Percentiles rank a stretch among this genome's conserved stretches.
Evolutionary conservation across 164 flowering plant genomes (phyloP).

Genomic region (Stephania yunnanensis): DNA sequence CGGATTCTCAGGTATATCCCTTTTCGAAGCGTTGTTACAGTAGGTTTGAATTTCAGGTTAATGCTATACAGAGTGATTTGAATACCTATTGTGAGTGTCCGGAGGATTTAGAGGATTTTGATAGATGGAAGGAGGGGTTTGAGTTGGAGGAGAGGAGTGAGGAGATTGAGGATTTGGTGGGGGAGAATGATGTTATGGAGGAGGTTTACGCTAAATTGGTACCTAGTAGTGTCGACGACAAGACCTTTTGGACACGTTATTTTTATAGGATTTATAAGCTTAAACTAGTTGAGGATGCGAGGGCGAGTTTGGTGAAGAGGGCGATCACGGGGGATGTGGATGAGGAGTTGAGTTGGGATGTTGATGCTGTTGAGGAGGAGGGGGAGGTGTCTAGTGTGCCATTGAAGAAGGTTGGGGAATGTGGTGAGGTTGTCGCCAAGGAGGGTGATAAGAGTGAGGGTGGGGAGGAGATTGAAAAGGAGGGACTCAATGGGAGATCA

Average conservation of each 20-base stretch:
- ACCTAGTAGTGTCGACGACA: slow-evolving; percentile 42
- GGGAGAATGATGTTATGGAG: slow-evolving; percentile 32
- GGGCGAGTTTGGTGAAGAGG: slow-evolving; percentile 62
- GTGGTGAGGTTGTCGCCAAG: slow-evolving; percentile 3
- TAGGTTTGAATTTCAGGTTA: slow-evolving; percentile 56
- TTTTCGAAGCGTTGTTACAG: slow-evolving; percentile 32
- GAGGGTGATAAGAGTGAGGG: neutral
- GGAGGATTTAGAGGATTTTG: slow-evolving; percentile 54
- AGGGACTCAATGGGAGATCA: neutral
- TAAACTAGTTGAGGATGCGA: slow-evolving; percentile 61
- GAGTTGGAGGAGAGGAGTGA: slow-evolving; percentile 42
- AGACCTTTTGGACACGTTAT: slow-evolving; percentile 69
- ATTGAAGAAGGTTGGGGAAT: neutral
- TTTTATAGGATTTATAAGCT: slow-evolving; percentile 59
- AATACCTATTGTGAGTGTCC: slow-evolving; percentile 52
- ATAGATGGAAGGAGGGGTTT: slow-evolving; percentile 60
- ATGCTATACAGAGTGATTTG: slow-evolving; percentile 42
- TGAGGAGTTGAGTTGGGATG: slow-evolving; percentile 87
- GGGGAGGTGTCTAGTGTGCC: neutral
- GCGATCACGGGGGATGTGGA: slow-evolving; percentile 66
- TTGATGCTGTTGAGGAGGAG: slow-evolving; percentile 51
- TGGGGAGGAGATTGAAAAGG: neutral
- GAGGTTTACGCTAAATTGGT: slow-evolving; percentile 51
- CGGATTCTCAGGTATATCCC: slow-evolving; percentile 1
- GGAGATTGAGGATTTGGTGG: slow-evolving; percentile 48